phyloP scores from a whole-genome alignment of 371 early-diverging fungal species.

The Apophysomyces elegans region DNA sequence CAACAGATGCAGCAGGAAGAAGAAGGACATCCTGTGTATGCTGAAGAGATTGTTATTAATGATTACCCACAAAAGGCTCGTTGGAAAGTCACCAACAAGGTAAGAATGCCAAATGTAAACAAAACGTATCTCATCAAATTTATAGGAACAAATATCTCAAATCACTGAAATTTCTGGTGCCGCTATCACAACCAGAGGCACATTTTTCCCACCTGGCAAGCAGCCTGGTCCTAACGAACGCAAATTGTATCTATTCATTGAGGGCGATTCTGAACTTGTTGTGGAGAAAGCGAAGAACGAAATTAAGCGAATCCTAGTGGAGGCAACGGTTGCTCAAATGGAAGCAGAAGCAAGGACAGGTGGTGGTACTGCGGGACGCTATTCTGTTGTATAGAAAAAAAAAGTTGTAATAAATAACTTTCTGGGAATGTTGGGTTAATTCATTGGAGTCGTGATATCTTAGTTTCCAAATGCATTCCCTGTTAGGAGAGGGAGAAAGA shows the following conservation, averaged over 20 bases:
- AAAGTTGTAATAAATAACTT: too few relatives aligned
- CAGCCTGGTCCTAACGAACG: conserved; percentile 77
- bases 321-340: conserved; percentile 78
- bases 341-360: conserved; percentile 70
- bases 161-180: conserved; percentile 93
- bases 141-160: conserved; percentile 83
- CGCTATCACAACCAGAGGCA: conserved; percentile 93
- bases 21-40: conserved; percentile 52
- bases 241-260: conserved; percentile 93
- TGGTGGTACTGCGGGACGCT: conserved; percentile 47
- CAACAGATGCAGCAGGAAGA: conserved; percentile 22
- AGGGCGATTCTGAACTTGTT: conserved; percentile 88
- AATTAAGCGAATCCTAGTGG: conserved; percentile 88
- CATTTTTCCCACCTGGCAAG: conserved; percentile 87
- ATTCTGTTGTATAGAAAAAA: conserved; percentile 46
- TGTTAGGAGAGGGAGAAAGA: too few relatives aligned
- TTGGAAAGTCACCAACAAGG: conserved; percentile 94
- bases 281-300: conserved; percentile 93
- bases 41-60: conserved; percentile 94
- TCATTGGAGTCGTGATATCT: too few relatives aligned
- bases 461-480: too few relatives aligned
- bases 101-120: conserved; percentile 28
- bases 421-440: too few relatives aligned
- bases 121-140: conserved; percentile 7
- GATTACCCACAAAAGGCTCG: conserved; percentile 97